Evolutionary conservation across 495 filamentous ascomycete species (phyloP).

Genomic region (Patellaria atrata): DNA sequence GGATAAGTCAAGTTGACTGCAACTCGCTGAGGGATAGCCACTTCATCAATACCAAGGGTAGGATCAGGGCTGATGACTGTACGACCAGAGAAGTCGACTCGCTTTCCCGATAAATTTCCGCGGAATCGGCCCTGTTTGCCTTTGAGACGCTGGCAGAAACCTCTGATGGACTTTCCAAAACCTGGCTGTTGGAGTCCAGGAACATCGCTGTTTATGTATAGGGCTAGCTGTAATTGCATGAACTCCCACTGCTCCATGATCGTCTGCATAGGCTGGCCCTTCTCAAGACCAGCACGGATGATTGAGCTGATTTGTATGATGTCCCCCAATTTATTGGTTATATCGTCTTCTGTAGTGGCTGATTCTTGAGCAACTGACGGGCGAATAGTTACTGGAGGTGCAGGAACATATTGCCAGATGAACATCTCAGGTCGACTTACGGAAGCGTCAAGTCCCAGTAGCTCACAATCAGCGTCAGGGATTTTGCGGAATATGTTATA

Average conservation of each 20-base stretch:
- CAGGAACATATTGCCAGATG: slow-evolving; percentile 91
- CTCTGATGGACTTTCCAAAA: slow-evolving; percentile 67
- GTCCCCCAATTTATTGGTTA: slow-evolving; percentile 87
- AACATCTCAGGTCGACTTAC: slow-evolving; percentile 93
- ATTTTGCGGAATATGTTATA: slow-evolving; percentile 84
- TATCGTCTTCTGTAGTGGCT: slow-evolving; percentile 87
- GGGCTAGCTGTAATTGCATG: slow-evolving; percentile 80
- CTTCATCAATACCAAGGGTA: slow-evolving; percentile 83
- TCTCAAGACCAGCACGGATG: slow-evolving; percentile 61
- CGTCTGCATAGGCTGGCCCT: slow-evolving; percentile 67
- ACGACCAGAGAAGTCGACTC: slow-evolving; percentile 94
- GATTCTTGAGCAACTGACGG: slow-evolving; percentile 85
- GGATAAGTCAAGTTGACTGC: slow-evolving; percentile 93
- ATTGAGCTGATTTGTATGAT: slow-evolving; percentile 80
- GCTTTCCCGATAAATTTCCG: slow-evolving; percentile 92
- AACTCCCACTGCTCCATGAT: slow-evolving; percentile 99
- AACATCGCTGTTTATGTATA: slow-evolving; percentile 97
- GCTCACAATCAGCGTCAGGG: slow-evolving; percentile 71
- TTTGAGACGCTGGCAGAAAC: slow-evolving; percentile 88
- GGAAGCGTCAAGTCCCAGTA: slow-evolving; percentile 72
- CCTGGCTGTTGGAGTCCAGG: slow-evolving; percentile 68
- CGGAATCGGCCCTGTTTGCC: slow-evolving; percentile 96
- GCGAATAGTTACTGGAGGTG: slow-evolving; percentile 82
- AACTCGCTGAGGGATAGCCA: slow-evolving; percentile 77
- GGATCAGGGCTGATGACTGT: slow-evolving; percentile 97